These are phyloP conservation scores for Blepharisma stoltei DNA, from an alignment of 73 alveolate species.

Conservation along the genomic window DNA sequence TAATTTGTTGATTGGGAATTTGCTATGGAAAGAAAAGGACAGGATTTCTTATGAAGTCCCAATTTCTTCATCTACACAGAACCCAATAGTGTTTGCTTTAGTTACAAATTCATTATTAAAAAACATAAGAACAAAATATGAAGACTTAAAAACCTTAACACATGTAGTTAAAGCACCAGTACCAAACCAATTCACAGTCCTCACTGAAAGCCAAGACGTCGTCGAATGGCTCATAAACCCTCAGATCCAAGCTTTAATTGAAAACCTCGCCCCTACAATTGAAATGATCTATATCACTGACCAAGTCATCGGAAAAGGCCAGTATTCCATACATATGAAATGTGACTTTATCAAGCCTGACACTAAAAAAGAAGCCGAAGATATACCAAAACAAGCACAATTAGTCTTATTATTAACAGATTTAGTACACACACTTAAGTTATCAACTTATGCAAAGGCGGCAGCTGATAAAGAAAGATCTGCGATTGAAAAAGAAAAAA, in stretches of 20 bases:
- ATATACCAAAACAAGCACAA: slow-evolving; percentile 16
- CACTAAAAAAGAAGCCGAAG: slow-evolving; percentile 5
- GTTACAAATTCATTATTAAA: neutral
- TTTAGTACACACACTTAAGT: slow-evolving; percentile 8
- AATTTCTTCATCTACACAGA: slow-evolving; percentile 4
- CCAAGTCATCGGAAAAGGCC: neutral
- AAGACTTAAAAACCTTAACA: slow-evolving; percentile 2
- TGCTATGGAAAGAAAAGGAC: slow-evolving; percentile 32
- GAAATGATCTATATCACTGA: slow-evolving; percentile 18
- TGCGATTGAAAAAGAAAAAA: slow-evolving; percentile 22
- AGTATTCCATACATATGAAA: slow-evolving; percentile 14
- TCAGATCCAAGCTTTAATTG: neutral
- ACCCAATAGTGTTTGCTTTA: slow-evolving; percentile 3
- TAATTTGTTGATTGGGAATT: neutral
- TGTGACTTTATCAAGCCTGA: slow-evolving; percentile 8
- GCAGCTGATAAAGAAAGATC: neutral
- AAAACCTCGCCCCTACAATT: neutral
- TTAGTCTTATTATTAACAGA: slow-evolving; percentile 22
- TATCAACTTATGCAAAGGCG: slow-evolving; percentile 11
- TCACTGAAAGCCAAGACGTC: neutral
- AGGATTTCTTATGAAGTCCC: slow-evolving; percentile 40
- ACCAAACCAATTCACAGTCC: neutral
- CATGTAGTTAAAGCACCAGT: neutral
- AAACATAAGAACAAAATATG: neutral
- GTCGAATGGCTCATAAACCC: neutral